These are phyloP conservation scores for Pinus taeda DNA, from an alignment of 75 land plant species.

Conservation along the genomic window DNA sequence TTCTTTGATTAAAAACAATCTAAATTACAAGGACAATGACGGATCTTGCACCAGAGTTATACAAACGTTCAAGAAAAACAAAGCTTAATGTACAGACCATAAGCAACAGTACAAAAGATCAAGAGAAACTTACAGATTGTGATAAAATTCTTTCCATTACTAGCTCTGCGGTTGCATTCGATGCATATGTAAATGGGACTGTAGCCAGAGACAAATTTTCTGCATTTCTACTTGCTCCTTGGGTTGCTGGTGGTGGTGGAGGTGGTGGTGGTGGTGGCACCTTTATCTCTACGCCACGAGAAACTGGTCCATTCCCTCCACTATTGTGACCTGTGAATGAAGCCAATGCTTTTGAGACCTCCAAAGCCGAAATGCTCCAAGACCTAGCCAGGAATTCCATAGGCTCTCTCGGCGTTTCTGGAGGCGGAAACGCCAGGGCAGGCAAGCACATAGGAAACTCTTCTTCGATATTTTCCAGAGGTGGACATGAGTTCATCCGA, in stretches of 20 bases:
- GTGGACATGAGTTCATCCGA: neutral
- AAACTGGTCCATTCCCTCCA: neutral
- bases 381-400: slow-evolving; percentile 94
- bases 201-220: slow-evolving; percentile 13
- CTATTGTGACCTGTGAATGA: neutral
- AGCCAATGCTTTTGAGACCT: slow-evolving; percentile 65
- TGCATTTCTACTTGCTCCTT: neutral
- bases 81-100: neutral
- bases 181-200: slow-evolving; percentile 33
- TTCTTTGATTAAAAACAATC: neutral
- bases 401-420: slow-evolving; percentile 85
- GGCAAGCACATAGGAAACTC: slow-evolving; percentile 40
- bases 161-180: slow-evolving; percentile 31
- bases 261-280: neutral
- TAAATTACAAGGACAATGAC: neutral
- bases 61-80: neutral
- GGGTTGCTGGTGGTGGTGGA: neutral
- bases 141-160: slow-evolving; percentile 45
- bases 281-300: neutral
- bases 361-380: slow-evolving; percentile 84
- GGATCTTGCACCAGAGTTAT: neutral
- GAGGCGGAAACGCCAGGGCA: slow-evolving; percentile 33
- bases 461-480: slow-evolving; percentile 70
- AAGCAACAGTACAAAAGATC: neutral
- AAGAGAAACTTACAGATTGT: slow-evolving; percentile 24